Percentiles rank a stretch among this genome's conserved stretches.
Evolutionary conservation across 345 rosid genomes (phyloP).

Genomic region (Eucalyptus grandis): DNA sequence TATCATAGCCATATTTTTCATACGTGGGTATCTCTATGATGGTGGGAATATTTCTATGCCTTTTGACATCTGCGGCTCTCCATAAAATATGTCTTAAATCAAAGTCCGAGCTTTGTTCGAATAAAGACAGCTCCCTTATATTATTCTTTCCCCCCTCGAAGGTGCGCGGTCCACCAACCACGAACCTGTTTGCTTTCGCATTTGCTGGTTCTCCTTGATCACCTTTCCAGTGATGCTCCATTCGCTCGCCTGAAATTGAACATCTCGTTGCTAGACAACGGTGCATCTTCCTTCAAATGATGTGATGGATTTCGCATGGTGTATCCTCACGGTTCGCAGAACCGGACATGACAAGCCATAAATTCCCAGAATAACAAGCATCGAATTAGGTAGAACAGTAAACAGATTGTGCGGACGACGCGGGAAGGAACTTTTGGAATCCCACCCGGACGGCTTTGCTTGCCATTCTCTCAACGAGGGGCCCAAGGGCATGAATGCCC

Average conservation of each 20-base stretch:
- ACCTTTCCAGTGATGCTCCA: background rate
- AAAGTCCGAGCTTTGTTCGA: background rate
- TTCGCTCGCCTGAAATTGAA: background rate
- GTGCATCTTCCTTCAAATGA: background rate
- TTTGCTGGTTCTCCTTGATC: background rate
- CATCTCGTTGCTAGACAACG: background rate
- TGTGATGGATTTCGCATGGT: too few relatives aligned
- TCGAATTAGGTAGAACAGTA: background rate
- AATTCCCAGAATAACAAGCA: background rate
- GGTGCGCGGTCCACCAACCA: background rate
- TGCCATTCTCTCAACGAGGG: background rate
- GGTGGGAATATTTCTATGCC: background rate
- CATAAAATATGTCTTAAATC: background rate
- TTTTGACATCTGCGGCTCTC: background rate
- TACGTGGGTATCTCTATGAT: too few relatives aligned
- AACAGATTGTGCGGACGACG: too few relatives aligned
- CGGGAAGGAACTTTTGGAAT: background rate
- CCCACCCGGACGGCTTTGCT: background rate
- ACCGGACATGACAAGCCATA: background rate
- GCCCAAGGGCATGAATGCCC: background rate
- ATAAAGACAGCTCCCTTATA: background rate
- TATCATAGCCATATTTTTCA: background rate
- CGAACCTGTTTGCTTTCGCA: background rate
- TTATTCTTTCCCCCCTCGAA: background rate
- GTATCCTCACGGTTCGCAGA: too few relatives aligned